These are phyloP conservation scores for Irpex sp. DNA, from an alignment of 1,284 basidiomycete genomes.

Conservation along the genomic window DNA sequence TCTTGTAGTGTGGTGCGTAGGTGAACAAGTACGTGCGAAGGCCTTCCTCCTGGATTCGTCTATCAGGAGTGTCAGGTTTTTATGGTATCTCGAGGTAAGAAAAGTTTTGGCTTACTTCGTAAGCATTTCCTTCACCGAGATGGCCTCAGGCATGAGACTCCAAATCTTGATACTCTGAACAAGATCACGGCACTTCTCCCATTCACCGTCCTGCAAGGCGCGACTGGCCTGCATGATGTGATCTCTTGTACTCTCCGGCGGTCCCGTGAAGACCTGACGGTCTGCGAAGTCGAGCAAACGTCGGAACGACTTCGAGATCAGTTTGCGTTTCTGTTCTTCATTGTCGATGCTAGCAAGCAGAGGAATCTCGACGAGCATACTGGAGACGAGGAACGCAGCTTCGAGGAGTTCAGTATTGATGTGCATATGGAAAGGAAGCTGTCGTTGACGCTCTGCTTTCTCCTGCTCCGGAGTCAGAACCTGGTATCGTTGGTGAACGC, in stretches of 20 bases:
- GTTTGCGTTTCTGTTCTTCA: slow-evolving; percentile 89
- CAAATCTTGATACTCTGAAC: slow-evolving; percentile 98
- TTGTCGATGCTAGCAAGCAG: slow-evolving; percentile 91
- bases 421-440: slow-evolving; percentile 99
- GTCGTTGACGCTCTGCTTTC: slow-evolving; percentile 91
- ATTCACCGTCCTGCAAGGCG: slow-evolving; percentile 94
- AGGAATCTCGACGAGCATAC: slow-evolving; percentile 98
- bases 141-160: slow-evolving; percentile 90
- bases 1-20: slow-evolving; percentile 94
- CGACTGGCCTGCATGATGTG: slow-evolving; percentile 99
- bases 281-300: slow-evolving; percentile 96
- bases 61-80: slow-evolving; percentile 26
- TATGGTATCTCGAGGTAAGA: neutral
- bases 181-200: slow-evolving; percentile 93
- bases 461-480: slow-evolving; percentile 92
- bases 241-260: slow-evolving; percentile 97
- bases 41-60: slow-evolving; percentile 97
- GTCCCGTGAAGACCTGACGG: slow-evolving; percentile 96
- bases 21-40: slow-evolving; percentile 97
- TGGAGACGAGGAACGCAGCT: slow-evolving; percentile 95
- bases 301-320: slow-evolving; percentile 94
- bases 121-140: slow-evolving; percentile 92
- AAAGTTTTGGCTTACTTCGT: slow-evolving; percentile 60
- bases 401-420: slow-evolving; percentile 98
- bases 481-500: slow-evolving; percentile 90